Base-by-base conservation (phyloP, 129 eudicot species). In the Chrysanthemum lavandulifolium region DNA sequence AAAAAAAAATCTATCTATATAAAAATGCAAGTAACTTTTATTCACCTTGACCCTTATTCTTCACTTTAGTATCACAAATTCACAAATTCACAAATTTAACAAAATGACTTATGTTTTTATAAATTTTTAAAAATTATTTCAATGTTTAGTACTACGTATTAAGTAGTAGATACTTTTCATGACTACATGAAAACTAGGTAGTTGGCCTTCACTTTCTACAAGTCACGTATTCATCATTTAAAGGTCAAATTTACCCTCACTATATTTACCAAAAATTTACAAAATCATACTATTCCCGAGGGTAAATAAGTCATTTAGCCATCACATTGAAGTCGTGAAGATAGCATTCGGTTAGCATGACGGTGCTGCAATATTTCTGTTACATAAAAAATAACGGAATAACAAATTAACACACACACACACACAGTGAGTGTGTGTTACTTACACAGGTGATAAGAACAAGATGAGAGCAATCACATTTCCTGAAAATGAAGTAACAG, bases 391-490 rank as follows among this genome's bases (percentile, higher is more conserved):
- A n/a, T 25, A 9, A 72, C 25, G 19, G 14, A 11, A 65, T 21
- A 10, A 19, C 58, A 53, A 12, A 27, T 61, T 9, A 6, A 18
- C 10, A 18, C 4, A 64, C 27, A 54, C 27, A 10, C 14, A 67
- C 2, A 45, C 15, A 47, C 13, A 40, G 2, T 64, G 56, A 4
- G 2, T 19, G 55, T n/a, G 9, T 76, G 33, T 62, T 25, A 29
- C 84, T 75, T 75, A 80, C 84, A 80, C 78, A 13, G 84, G 80
- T 31, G 84, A 80, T 67, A 80, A 70, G 84, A 80, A 80, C 77
- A 80, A 36, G 45, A 80, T 57, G 69, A 71, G 73, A 63, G 84
- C 77, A 48, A 61, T 80, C 52, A 76, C 64, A 73, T 80, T 80
- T 66, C 84, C 84, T 80, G 84, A 73, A 79, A 70, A 13, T 63